Base-by-base conservation (phyloP, 1,284 basidiomycete genomes). In the Cryptococcus floricola region DNA sequence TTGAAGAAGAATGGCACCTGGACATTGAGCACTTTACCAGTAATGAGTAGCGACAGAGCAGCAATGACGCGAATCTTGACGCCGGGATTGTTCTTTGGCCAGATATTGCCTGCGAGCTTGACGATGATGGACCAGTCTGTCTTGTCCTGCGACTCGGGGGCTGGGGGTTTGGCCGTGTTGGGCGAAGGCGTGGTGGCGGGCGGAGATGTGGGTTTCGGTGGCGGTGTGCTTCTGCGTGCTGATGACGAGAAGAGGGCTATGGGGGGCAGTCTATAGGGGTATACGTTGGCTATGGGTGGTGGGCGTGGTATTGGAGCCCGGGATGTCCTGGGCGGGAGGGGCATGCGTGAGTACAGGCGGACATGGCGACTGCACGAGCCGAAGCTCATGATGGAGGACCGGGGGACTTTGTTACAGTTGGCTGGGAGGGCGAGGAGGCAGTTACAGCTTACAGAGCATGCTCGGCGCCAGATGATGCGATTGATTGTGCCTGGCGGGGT, bases 1-100 rank as follows among this genome's bases (percentile, higher is more conserved):
- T 98, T 98, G 84, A 98, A 98, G 63, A 98, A 82, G 64, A 93
- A 85, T 0, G 96, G 95, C 5, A 98, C 94, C 81, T 98, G 95
- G 0, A 98, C 95, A 71, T 98, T 98, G 57, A 98, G 79, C 28
- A 94, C 89, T 83, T 98, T 98, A 53, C 91, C 94, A 6, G 84
- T 81, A 39, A 98, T 81, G 39, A 98, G 80, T 53, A 98, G 77
- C 0, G 80, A 82, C 48, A 98, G 83, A 0, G 96, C 96, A 5
- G 89, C 74, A 0, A 97, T 66, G 5, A 99, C 95, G 5, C 93
- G 84, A 48, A 83, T 80, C 61, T 83, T 84, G 51, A 82, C 80
- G 5, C 72, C 67, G 45, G 68, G 71, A 53, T 82, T 79, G 19
- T 78, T 77, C 61, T 80, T 80, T 0, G 83, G 83, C 83, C 83